These are phyloP conservation scores for Fusarium sp. DNA, from an alignment of 2,329 filamentous ascomycete species.

Conservation along the genomic window DNA sequence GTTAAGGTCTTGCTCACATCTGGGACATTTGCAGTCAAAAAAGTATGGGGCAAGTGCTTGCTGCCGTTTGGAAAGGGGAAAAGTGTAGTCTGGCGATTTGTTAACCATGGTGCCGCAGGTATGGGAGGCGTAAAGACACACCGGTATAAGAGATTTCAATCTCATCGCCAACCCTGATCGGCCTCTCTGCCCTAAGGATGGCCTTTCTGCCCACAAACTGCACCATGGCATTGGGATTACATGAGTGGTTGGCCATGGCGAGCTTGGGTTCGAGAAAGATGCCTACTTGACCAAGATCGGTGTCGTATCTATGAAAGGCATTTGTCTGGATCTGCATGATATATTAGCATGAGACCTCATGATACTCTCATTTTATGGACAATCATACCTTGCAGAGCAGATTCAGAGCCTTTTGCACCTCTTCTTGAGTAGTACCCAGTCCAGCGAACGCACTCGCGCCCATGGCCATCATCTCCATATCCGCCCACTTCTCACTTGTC, in stretches of 20 bases:
- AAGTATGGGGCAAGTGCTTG: constrained; percentile 60
- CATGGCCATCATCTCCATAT: constrained; percentile 62
- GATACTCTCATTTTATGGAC: neutral
- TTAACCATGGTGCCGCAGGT: constrained; percentile 2
- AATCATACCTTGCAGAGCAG: constrained; percentile 64
- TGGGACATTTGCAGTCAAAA: constrained; percentile 63
- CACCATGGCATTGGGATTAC: constrained; percentile 68
- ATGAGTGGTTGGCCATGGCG: constrained; percentile 72
- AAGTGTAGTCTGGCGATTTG: constrained; percentile 57
- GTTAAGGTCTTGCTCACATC: constrained; percentile 63
- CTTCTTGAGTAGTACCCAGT: constrained; percentile 50
- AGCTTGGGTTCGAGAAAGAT: constrained; percentile 66
- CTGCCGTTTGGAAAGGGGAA: constrained; percentile 57
- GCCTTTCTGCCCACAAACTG: constrained; percentile 64
- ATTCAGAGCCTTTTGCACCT: constrained; percentile 56
- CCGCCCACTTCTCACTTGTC: constrained; percentile 54
- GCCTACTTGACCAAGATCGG: constrained; percentile 63
- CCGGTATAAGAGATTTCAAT: constrained; percentile 72
- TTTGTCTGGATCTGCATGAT: constrained; percentile 67
- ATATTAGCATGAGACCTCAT: constrained; percentile 3
- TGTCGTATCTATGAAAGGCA: constrained; percentile 67
- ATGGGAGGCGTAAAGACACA: constrained; percentile 37
- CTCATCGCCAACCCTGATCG: constrained; percentile 64
- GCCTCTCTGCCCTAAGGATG: constrained; percentile 60
- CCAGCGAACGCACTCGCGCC: constrained; percentile 57